Evolutionary conservation across 2,329 filamentous ascomycete genomes (phyloP), one percentile per base, ranked within the genome.

Genomic region (Aspergillus sp.): DNA sequence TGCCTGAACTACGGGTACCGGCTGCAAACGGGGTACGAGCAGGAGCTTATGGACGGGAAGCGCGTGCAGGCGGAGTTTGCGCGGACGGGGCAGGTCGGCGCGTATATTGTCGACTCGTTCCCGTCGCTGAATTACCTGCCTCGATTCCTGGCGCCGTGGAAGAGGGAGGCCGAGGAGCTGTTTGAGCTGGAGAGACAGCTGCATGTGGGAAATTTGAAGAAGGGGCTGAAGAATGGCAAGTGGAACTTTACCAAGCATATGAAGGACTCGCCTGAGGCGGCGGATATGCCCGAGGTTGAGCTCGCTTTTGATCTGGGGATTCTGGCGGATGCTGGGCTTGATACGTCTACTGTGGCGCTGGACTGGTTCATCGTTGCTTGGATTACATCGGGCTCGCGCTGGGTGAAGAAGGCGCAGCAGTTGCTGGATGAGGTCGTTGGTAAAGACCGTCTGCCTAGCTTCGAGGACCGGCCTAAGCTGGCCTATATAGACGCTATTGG

Each of bases 361-460:
- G 41, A 45, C 27, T 51, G 47, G 54, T 49, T 51, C n/a, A 31
- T 51, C 6, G 54, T 56, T n/a, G 47, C 47, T 11, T 48, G 44
- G 25, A 35, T 55, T 6, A 56, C 54, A 12, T 44, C 27, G 12
- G 35, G 54, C 14, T 19, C 27, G 17, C 8, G 8, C 1, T 44
- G 33, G 21, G 47, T 27, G 2, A 23, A 23, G n/a, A 55, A 50
- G 19, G 54, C 47, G 11, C 54, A 51, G 12, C 6, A 35, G 17
- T 5, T 45, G 12, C 31, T 56, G 4, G 47, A 56, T 9, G 54
- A 37, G 9, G 54, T 56, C 2, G 46, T 50, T n/a, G 54, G 54
- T 0, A 43, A 12, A 6, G 31, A 31, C 3, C 46, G 54, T 1
- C 17, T 51, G 12, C 54, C 54, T 14, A 50, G 17, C 17, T 51